Percentiles rank a stretch among this genome's conserved stretches.
These are phyloP conservation scores for Ramichloridium luteum DNA, from an alignment of 2,329 filamentous ascomycete genomes.

Conservation along the genomic window DNA sequence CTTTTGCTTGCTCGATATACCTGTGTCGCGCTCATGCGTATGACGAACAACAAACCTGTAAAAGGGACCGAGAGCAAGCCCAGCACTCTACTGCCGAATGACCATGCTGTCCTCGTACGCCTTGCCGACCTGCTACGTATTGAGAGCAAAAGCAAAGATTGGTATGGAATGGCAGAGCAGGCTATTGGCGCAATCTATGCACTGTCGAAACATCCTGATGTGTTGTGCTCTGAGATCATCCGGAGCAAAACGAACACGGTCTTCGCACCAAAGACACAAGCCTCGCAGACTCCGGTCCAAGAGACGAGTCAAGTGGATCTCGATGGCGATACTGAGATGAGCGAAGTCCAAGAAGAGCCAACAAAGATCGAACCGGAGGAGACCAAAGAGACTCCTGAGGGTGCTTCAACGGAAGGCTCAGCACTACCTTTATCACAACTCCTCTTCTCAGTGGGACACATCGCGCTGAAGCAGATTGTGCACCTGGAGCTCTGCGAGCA, in stretches of 20 bases:
- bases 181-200: slow-evolving; percentile 92
- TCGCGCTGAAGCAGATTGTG: slow-evolving; percentile 97
- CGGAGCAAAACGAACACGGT: slow-evolving; percentile 75
- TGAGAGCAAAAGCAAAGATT: slow-evolving; percentile 81
- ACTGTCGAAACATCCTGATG: slow-evolving; percentile 85
- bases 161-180: slow-evolving; percentile 87
- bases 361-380: slow-evolving; percentile 13
- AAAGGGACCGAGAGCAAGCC: slow-evolving; percentile 55
- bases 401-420: slow-evolving; percentile 8
- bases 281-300: slow-evolving; percentile 16
- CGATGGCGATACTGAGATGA: slow-evolving; percentile 28
- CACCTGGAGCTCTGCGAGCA: slow-evolving; percentile 94
- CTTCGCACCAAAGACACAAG: slow-evolving; percentile 47
- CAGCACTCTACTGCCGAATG: slow-evolving; percentile 71
- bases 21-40: slow-evolving; percentile 80
- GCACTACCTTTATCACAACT: slow-evolving; percentile 76
- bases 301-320: slow-evolving; percentile 20
- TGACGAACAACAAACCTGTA: slow-evolving; percentile 71
- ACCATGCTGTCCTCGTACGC: slow-evolving; percentile 73
- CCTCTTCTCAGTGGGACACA: slow-evolving; percentile 87
- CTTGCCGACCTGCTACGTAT: slow-evolving; percentile 79
- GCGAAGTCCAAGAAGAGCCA: slow-evolving; percentile 21
- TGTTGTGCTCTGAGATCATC: slow-evolving; percentile 81
- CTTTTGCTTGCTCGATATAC: slow-evolving; percentile 88
- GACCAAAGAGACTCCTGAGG: slow-evolving; percentile 12